These are phyloP conservation scores for Botrytis cinerea DNA, from an alignment of 2,329 filamentous ascomycete species.

Conservation along the genomic window DNA sequence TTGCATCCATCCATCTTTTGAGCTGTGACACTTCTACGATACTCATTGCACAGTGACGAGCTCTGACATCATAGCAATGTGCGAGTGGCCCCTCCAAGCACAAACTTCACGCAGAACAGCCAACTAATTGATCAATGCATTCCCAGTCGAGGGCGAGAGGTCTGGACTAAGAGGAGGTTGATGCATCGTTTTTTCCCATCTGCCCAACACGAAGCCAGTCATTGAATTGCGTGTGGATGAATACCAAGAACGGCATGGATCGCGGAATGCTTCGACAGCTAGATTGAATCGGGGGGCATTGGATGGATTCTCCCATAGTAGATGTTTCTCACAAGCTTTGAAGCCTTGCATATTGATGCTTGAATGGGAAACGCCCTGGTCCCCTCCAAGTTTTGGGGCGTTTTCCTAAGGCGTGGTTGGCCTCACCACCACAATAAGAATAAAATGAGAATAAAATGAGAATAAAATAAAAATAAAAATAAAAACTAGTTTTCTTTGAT, in stretches of 20 bases:
- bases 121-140: neutral
- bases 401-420: neutral
- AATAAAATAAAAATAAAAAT: neutral
- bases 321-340: neutral
- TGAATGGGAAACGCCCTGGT: neutral
- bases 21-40: neutral
- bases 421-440: neutral
- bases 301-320: neutral
- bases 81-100: neutral
- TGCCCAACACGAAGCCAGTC: neutral
- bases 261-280: neutral
- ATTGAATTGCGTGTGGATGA: neutral
- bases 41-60: neutral
- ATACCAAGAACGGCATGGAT: neutral
- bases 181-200: no score
- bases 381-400: neutral
- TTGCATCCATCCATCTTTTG: neutral
- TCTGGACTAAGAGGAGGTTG: neutral
- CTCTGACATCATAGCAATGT: conserved; percentile 4
- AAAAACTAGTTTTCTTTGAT: no score
- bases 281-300: neutral
- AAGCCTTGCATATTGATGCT: neutral
- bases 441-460: no score
- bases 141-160: neutral
- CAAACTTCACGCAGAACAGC: conserved; percentile 1